phyloP scores from a whole-genome alignment of 1,284 basidiomycete species.

The Trichosporon asahii region DNA sequence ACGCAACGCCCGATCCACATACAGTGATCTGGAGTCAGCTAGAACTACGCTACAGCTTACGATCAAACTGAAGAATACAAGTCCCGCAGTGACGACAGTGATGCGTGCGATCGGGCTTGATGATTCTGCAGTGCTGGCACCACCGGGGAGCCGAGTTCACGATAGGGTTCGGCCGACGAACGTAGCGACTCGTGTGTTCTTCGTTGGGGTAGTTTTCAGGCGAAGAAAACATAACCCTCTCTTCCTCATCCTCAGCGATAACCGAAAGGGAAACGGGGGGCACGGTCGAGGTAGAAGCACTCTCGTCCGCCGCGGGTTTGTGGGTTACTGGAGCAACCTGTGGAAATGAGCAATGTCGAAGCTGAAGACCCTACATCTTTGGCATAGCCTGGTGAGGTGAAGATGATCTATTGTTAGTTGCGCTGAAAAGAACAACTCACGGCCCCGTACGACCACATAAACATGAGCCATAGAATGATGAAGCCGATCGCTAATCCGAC shows the following conservation, averaged over 20 bases:
- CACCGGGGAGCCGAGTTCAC: conserved; percentile 32
- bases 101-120: conserved; percentile 49
- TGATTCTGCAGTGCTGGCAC: conserved; percentile 47
- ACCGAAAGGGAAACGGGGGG: background rate
- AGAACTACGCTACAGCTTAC: conserved; percentile 10
- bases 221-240: no score
- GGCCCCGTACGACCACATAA: conserved; percentile 67
- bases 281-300: background rate
- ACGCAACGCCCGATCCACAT: conserved; percentile 51
- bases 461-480: conserved; percentile 63
- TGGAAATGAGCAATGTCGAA: background rate
- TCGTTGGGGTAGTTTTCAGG: background rate
- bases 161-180: conserved; percentile 35
- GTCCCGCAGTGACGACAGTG: conserved; percentile 52
- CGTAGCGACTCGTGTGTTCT: conserved; percentile 15
- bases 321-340: background rate
- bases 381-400: conserved; percentile 67
- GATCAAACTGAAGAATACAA: conserved; percentile 47
- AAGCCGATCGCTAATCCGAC: conserved; percentile 63
- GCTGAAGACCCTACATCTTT: conserved; percentile 57
- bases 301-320: background rate
- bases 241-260: no score
- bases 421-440: conserved; percentile 48
- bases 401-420: conserved; percentile 53
- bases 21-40: conserved; percentile 38